A percentile compares a stretch with the other conserved stretches of the same genome.
Evolutionary conservation across 2,329 filamentous ascomycete species (phyloP).

Genomic region (Fusarium sp.): DNA sequence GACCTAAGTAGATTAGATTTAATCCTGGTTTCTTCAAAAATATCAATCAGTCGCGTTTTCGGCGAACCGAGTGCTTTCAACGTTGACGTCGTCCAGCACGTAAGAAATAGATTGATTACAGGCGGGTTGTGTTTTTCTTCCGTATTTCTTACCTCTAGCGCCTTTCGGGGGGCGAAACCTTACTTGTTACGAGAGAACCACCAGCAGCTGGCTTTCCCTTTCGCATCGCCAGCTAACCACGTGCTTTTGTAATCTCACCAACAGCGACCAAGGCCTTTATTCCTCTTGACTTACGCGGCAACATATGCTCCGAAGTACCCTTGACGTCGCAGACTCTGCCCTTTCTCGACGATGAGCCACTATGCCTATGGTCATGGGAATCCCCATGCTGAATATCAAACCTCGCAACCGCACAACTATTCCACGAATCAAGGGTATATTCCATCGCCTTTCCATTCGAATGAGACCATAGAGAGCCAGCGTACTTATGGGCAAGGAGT

Average conservation of each 20-base stretch:
- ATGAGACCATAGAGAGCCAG: constrained; percentile 12
- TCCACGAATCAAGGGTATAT: constrained; percentile 27
- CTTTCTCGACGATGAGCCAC: constrained; percentile 45
- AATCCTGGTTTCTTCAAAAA: constrained; percentile 11
- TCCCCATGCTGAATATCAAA: constrained; percentile 37
- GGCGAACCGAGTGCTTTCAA: constrained; percentile 1
- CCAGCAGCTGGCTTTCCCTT: neutral
- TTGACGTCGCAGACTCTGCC: neutral
- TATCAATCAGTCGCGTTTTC: constrained; percentile 18
- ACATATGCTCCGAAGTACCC: neutral
- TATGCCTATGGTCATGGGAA: constrained; percentile 44
- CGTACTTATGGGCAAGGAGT: constrained; percentile 14
- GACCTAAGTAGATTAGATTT: constrained; percentile 9
- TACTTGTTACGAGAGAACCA: neutral
- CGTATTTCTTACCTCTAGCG: neutral
- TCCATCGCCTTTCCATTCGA: constrained; percentile 15
- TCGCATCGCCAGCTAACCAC: neutral
- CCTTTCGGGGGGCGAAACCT: neutral
- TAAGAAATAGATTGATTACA: neutral
- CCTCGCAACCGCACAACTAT: constrained; percentile 37
- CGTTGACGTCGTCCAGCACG: neutral
- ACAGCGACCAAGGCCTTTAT: neutral
- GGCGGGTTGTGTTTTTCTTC: neutral
- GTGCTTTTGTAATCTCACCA: neutral
- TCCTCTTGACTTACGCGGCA: neutral